Conservation (phyloP, 176 grass and related monocot genomes). For the Areca catechu region DNA sequence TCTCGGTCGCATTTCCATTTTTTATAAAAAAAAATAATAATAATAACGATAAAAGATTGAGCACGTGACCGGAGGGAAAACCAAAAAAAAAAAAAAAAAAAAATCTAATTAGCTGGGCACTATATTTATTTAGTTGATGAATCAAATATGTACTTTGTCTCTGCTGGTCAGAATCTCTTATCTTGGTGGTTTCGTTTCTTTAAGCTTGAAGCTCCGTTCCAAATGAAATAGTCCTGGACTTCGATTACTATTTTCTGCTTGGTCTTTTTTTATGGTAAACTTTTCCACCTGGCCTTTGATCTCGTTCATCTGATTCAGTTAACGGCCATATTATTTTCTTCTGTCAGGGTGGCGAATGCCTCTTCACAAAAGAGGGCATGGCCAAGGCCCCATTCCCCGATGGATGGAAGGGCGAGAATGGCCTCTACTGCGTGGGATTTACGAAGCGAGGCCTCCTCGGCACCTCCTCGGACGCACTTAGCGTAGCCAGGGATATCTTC, state of each 20-base stretch:
- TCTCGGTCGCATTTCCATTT: too few relatives aligned
- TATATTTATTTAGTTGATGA: too few relatives aligned
- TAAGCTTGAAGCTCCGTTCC: too few relatives aligned
- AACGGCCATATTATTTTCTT: not conserved
- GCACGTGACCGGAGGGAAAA: too few relatives aligned
- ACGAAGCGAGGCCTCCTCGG: slow-evolving; percentile 70
- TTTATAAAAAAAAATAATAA: too few relatives aligned
- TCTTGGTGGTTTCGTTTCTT: too few relatives aligned
- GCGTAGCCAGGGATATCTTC: slow-evolving; percentile 53
- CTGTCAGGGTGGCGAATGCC: slow-evolving; percentile 38
- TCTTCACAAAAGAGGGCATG: slow-evolving; percentile 59
- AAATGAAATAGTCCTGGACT: not conserved
- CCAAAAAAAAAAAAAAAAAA: too few relatives aligned
- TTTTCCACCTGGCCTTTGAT: not conserved
- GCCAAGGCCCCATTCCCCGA: slow-evolving; percentile 47
- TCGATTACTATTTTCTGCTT: not conserved
- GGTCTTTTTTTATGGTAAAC: too few relatives aligned
- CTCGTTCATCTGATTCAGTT: not conserved
- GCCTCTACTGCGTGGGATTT: slow-evolving; percentile 81
- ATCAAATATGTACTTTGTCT: too few relatives aligned
- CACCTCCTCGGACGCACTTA: slow-evolving; percentile 62
- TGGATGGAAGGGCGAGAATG: slow-evolving; percentile 72
- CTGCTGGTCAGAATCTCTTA: too few relatives aligned
- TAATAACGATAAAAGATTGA: too few relatives aligned
- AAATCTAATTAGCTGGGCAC: too few relatives aligned